phyloP scores from a whole-genome alignment of 108 stramenopile species.

The Tribonema minus region DNA sequence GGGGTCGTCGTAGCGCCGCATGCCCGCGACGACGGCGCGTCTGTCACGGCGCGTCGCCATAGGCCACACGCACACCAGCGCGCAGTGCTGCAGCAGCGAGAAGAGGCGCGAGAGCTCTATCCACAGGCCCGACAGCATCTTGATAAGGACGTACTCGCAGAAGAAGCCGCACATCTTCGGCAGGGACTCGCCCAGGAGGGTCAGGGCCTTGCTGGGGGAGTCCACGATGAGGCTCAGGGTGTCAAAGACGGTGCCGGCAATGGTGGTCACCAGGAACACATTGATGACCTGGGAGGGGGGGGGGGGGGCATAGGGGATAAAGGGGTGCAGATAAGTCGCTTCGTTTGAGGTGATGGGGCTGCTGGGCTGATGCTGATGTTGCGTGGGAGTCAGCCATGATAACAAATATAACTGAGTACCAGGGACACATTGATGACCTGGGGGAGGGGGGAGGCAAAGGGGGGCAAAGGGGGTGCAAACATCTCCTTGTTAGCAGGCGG shows the following conservation, averaged over 20 bases:
- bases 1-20: constrained; percentile 41
- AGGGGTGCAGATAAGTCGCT: no score
- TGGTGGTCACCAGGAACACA: constrained; percentile 44
- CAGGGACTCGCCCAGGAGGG: constrained; percentile 29
- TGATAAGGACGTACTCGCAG: constrained; percentile 41
- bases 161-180: constrained; percentile 49
- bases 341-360: no score
- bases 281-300: constrained; percentile 13
- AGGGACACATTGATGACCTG: no score
- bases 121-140: constrained; percentile 45
- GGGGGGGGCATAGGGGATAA: no score
- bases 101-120: constrained; percentile 39
- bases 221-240: constrained; percentile 23
- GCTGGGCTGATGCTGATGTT: no score
- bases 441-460: no score
- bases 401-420: no score
- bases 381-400: no score
- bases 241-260: constrained; percentile 39
- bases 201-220: constrained; percentile 8
- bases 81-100: constrained; percentile 11
- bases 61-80: constrained; percentile 22
- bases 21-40: constrained; percentile 29
- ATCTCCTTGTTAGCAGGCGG: no score
- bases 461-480: no score
- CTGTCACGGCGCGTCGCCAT: constrained; percentile 34